Evolutionary conservation across 805 yeast species (phyloP), one percentile per base, ranked within the genome.

Genomic region (Komagataella populi): DNA sequence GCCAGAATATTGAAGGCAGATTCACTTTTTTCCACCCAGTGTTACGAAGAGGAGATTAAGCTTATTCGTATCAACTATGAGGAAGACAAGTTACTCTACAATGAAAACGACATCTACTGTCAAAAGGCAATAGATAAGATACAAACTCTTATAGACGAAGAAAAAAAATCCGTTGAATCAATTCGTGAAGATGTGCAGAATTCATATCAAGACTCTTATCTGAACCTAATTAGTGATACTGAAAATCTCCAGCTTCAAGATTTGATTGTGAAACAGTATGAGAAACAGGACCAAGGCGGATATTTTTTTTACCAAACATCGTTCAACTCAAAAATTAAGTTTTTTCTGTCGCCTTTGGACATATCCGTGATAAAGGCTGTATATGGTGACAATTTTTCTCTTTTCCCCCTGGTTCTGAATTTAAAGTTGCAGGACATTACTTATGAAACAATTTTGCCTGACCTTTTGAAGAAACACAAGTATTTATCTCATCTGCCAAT

Each of bases 281-380:
- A 46, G 17, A 51, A 49, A 20, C 45, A 50, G 30, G 58, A 59
- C 49, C 61, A 70, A 30, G 77, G 74, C 54, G 77, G 83, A 6
- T 87, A 69, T 61, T 87, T 76, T 63, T 91, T 80, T 61, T 91
- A 85, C 63, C 90, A 90, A 61, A 81, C 93, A 0, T 79, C 83
- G 0, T 83, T 87, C 63, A 78, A 80, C 55, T 73, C 90, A 0
- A 66, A 82, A 2, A 77, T 83, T 1, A 74, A 76, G 54, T 88
- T 70, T 63, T 84, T 87, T 48, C 68, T 91, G 16, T 80, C 96
- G 0, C 81, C 87, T 5, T 69, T 93, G 47, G 99, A 93, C 62
- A 74, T 87, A 24, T 84, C 84, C 54, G 80, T 91, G 17, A 67
- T 91, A 52, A 75, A 77, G 54, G 62, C 79, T 1, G 73, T 81